phyloP scores from a whole-genome alignment of 2,329 filamentous ascomycete species.

The Fusarium virguliforme region DNA sequence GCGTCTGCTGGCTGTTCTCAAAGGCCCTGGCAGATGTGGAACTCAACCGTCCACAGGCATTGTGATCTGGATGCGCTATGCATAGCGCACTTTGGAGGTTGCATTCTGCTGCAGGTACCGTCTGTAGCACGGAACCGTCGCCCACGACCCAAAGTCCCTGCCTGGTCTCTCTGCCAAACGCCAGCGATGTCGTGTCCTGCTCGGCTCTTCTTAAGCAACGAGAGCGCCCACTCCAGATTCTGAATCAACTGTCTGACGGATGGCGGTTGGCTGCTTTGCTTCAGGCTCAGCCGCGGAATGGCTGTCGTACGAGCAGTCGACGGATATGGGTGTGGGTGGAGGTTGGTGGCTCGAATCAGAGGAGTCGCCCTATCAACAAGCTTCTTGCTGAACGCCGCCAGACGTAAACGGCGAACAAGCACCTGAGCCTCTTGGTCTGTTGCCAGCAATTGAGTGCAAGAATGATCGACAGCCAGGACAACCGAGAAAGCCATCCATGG shows the following conservation, averaged over 20 bases:
- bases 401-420: slow-evolving; percentile 15
- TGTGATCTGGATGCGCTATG: slow-evolving; percentile 22
- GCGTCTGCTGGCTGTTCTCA: not conserved
- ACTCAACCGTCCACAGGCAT: slow-evolving; percentile 19
- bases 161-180: slow-evolving; percentile 14
- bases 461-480: slow-evolving; percentile 40
- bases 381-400: slow-evolving; percentile 7
- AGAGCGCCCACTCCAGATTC: slow-evolving; percentile 31
- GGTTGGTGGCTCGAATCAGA: slow-evolving; percentile 26
- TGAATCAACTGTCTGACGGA: slow-evolving; percentile 29
- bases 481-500: slow-evolving; percentile 16
- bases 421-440: slow-evolving; percentile 14
- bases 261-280: slow-evolving; percentile 32
- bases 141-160: slow-evolving; percentile 7
- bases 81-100: slow-evolving; percentile 35
- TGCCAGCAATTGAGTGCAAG: slow-evolving; percentile 15
- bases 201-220: slow-evolving; percentile 11
- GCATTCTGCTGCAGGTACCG: slow-evolving; percentile 49
- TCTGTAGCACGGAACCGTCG: slow-evolving; percentile 12
- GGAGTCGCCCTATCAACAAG: slow-evolving; percentile 37
- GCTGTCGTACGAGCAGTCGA: slow-evolving; percentile 44
- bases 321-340: slow-evolving; percentile 37
- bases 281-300: slow-evolving; percentile 40
- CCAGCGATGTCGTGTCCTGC: slow-evolving; percentile 3
- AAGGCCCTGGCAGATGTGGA: slow-evolving; percentile 15